Evolutionary conservation across 2,329 filamentous ascomycete species (phyloP), one percentile per base, ranked within the genome.

Genomic region (Ophiocordyceps australis): DNA sequence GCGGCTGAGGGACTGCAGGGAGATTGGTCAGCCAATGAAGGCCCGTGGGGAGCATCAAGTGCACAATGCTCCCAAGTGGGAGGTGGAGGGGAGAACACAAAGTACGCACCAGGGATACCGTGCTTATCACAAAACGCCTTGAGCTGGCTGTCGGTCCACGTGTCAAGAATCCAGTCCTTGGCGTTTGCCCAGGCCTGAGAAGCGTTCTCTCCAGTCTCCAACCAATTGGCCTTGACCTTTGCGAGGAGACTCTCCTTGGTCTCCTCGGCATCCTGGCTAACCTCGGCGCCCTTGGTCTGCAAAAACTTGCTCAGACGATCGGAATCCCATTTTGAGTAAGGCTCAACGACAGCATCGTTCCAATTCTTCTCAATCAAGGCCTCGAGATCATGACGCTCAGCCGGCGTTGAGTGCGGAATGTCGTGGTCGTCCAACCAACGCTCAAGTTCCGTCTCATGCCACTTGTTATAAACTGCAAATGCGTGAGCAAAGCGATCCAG

Each of bases 401-500:
- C 73, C 9, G 85, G 72, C 9, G 71, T 74, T n/a, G 89, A 83
- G 49, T 94, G 83, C 8, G 86, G 82, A 30, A 98, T 64, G 48
- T 85, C 71, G 55, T 95, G 68, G 47, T 98, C 89, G 17, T 79
- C 79, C 25, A 98, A 72, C 89, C 89, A 98, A 43, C 85, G 72
- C 59, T 98, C 86, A 17, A 98, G 71, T 63, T 98, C 89, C 14
- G 81, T 92, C 61, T 95, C 76, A 43, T 95, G 86, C 89, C 89
- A 98, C 51, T 89, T 94, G 58, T 95, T 94, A 64, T 95, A 95
- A 11, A 76, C 86, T 93, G 44, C 25, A 12, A 14, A 9, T 5
- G 13, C 6, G 14, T 21, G 5, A 22, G 23, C 4, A 20, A n/a
- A 14, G 6, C 10, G 12, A 4, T 7, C 21, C n/a, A 21, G 12